phyloP scores from a whole-genome alignment of 139 green algal genomes.

The Microglena sp. region DNA sequence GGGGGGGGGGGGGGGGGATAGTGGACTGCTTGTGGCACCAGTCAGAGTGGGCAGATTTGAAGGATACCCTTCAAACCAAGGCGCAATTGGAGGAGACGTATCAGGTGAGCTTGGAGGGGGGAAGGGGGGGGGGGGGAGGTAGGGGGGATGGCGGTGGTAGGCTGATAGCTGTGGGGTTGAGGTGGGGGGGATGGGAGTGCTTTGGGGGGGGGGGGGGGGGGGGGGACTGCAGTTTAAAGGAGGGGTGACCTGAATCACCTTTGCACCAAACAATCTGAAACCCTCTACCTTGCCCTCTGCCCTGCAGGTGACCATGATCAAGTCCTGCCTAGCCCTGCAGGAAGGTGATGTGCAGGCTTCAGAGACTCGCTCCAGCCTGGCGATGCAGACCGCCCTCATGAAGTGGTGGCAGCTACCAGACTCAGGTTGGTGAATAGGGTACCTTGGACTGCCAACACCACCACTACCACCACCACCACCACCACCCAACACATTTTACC shows the following conservation, averaged over 20 bases:
- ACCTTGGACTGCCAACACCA: too few relatives aligned
- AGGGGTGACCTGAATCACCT: too few relatives aligned
- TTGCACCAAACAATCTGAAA: too few relatives aligned
- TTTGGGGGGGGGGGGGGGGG: too few relatives aligned
- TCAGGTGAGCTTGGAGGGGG: background rate
- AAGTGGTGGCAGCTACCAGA: constrained; percentile 88
- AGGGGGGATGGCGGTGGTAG: background rate
- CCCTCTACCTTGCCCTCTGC: too few relatives aligned
- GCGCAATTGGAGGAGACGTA: constrained; percentile 55
- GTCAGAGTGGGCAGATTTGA: constrained; percentile 69
- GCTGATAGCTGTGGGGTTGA: background rate
- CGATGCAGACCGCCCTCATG: constrained; percentile 46
- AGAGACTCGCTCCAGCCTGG: constrained; percentile 12
- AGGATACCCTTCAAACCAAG: constrained; percentile 21
- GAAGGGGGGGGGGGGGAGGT: background rate
- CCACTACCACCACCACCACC: too few relatives aligned
- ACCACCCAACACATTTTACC: too few relatives aligned
- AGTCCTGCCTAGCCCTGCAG: constrained; percentile 60
- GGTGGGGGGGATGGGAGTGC: constrained; percentile 33
- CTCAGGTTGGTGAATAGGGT: too few relatives aligned
- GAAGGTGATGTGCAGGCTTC: constrained; percentile 23
- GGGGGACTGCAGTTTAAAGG: constrained; percentile 65
- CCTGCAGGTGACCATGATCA: too few relatives aligned
- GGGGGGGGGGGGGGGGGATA: too few relatives aligned
- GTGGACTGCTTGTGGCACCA: constrained; percentile 70